phyloP scores from a whole-genome alignment of 805 yeast genomes.

The Candida cerambycidarum region DNA sequence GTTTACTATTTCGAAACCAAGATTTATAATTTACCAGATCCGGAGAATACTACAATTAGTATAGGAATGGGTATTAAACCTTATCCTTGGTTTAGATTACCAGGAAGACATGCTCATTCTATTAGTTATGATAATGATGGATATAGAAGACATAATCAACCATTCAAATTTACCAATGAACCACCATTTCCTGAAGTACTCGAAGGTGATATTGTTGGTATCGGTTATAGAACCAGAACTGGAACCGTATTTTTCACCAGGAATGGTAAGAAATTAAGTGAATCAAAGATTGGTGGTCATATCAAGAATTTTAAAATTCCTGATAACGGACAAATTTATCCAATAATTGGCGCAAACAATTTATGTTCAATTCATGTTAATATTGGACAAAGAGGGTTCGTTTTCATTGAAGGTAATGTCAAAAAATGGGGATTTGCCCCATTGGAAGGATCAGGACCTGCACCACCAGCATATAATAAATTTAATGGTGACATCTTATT shows the following conservation, averaged over 20 bases:
- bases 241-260: conserved; percentile 92
- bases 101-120: conserved; percentile 87
- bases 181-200: conserved; percentile 57
- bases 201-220: conserved; percentile 90
- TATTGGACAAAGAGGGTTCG: conserved; percentile 86
- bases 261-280: conserved; percentile 86
- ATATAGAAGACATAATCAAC: conserved; percentile 72
- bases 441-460: conserved; percentile 79
- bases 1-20: conserved; percentile 90
- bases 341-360: conserved; percentile 85
- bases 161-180: conserved; percentile 53
- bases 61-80: conserved; percentile 85
- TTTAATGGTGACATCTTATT: conserved; percentile 75
- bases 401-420: conserved; percentile 87
- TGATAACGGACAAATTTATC: conserved; percentile 56
- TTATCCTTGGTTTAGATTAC: conserved; percentile 89
- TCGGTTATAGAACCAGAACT: conserved; percentile 79
- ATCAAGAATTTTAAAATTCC: conserved; percentile 63
- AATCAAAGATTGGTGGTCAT: conserved; percentile 79
- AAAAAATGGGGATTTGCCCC: conserved; percentile 97
- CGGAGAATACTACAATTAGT: conserved; percentile 56
- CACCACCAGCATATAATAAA: conserved; percentile 90
- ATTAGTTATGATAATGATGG: conserved; percentile 89
- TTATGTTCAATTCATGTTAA: conserved; percentile 84
- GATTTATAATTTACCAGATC: conserved; percentile 66